These are phyloP conservation scores for Trichoderma sp. DNA, from an alignment of 2,329 filamentous ascomycete genomes.

Conservation along the genomic window DNA sequence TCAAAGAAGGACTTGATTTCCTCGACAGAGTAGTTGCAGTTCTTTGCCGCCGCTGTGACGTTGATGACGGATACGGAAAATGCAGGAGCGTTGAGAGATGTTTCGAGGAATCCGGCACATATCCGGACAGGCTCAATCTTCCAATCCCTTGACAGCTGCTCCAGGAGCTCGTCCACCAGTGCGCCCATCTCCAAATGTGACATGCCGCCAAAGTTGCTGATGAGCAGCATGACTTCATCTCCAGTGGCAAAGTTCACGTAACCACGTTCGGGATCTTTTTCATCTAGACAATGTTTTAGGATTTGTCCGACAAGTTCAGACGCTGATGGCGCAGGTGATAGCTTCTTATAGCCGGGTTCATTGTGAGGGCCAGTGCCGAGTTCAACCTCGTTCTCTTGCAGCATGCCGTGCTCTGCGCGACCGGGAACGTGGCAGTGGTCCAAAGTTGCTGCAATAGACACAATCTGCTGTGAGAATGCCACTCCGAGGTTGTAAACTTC, in stretches of 20 bases:
- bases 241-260: constrained; percentile 50
- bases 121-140: constrained; percentile 55
- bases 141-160: constrained; percentile 51
- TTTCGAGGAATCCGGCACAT: constrained; percentile 66
- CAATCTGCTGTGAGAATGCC: constrained; percentile 52
- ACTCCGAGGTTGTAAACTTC: constrained; percentile 52
- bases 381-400: constrained; percentile 56
- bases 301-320: constrained; percentile 57
- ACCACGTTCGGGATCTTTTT: constrained; percentile 50
- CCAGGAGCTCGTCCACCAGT: constrained; percentile 53
- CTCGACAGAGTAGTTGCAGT: constrained; percentile 47
- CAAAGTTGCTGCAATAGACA: constrained; percentile 59
- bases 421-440: constrained; percentile 63
- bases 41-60: constrained; percentile 48
- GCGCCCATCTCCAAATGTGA: constrained; percentile 59
- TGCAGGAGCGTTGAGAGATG: constrained; percentile 69
- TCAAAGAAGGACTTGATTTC: constrained; percentile 67
- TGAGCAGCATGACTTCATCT: constrained; percentile 54
- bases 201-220: constrained; percentile 63
- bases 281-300: constrained; percentile 61
- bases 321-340: constrained; percentile 53
- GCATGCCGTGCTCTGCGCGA: constrained; percentile 48
- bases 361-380: constrained; percentile 69
- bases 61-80: constrained; percentile 70
- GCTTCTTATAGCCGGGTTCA: constrained; percentile 61